Conservation (phyloP, 192 early-diverging fungal genomes). For the Funneliformis geosporum region DNA sequence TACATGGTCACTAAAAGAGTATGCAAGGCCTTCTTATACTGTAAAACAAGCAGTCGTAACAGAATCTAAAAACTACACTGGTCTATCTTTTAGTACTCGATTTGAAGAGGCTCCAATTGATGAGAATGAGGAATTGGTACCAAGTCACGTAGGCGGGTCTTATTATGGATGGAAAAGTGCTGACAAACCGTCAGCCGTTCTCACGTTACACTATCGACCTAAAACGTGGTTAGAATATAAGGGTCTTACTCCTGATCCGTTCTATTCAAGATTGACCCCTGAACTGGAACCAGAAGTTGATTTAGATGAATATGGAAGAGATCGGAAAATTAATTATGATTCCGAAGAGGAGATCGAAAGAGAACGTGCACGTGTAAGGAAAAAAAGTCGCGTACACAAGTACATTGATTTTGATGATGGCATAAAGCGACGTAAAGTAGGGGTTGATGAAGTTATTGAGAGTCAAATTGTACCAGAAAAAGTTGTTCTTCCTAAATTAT, state of each 20-base stretch:
- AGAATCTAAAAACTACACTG: neutral
- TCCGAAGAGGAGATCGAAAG: neutral
- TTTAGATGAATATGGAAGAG: neutral
- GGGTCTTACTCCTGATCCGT: neutral
- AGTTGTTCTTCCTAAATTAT: too few species aligned
- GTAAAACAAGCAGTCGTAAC: neutral
- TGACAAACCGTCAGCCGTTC: neutral
- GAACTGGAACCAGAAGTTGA: neutral
- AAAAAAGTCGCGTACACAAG: neutral
- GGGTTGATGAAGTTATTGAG: too few species aligned
- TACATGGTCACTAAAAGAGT: neutral
- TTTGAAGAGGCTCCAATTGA: neutral
- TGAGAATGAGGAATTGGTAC: too few species aligned
- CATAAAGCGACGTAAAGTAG: neutral
- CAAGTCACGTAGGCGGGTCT: neutral
- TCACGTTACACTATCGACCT: neutral
- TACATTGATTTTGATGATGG: too few species aligned
- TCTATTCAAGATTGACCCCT: neutral
- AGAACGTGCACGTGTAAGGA: neutral
- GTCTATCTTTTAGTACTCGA: too few species aligned
- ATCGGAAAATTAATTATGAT: too few species aligned
- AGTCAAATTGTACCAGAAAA: too few species aligned
- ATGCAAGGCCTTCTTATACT: neutral
- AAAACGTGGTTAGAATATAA: neutral
- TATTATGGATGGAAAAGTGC: slow-evolving; percentile 1